Evolutionary conservation across 2,329 filamentous ascomycete genomes (phyloP), one percentile per base, ranked within the genome.

Genomic region (Talaromyces amestolkiae): DNA sequence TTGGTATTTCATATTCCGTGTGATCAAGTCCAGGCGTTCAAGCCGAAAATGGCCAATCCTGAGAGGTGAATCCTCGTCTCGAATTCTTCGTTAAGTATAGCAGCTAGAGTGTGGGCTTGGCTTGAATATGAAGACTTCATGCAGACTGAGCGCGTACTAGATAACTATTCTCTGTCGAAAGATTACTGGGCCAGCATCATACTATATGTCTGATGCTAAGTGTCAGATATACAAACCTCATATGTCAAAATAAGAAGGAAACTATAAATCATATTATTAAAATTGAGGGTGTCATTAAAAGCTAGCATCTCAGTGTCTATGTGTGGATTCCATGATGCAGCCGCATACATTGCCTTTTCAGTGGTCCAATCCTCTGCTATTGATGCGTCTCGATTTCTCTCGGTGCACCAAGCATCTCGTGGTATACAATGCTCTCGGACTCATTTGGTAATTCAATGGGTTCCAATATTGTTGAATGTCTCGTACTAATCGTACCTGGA

Each of bases 1-100:
- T 78, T 27, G 66, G 69, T 15, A 66, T 69, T 35, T 62, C 58
- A 13, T 49, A 49, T 17, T 59, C 15, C 3, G 15, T n/a, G 41
- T 3, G 19, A 37, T 8, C 24, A 22, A n/a, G 19, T 33, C 1
- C 8, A 11, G 3, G 3, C 4, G 49, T 53, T 19, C 27, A 17
- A 1, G 27, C 22, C 17, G 3, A n/a, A 8, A n/a, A 11, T 33
- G 10, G 6, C 17, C 3, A 11, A 33, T 27, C 27, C 7, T 19
- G 35, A 8, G 27, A 33, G 11, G 9, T n/a, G 17, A n/a, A 33
- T 53, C 3, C 49, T 33, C 27, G 15, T 33, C 3, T 33, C 9
- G 6, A 22, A 33, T 33, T 10, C 49, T 35, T 53, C 27, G 7
- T 13, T n/a, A 11, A 10, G 24, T 53, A 53, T 17, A n/a, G 24